Base-by-base conservation (phyloP, 2,329 filamentous ascomycete genomes). In the Calonectria hongkongensis region DNA sequence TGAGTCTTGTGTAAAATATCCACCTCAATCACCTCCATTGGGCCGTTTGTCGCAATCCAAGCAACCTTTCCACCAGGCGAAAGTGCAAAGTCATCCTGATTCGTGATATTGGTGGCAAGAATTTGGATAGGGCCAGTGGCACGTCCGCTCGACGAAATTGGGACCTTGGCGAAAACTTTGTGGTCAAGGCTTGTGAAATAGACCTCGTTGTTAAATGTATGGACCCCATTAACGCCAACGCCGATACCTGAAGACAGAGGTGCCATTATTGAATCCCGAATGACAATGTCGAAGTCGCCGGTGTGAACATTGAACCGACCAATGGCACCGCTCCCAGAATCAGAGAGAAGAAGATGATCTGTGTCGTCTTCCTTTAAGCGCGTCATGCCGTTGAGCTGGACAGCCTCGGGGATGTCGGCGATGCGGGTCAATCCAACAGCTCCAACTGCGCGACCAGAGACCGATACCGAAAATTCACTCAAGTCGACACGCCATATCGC, bases 61-160 rank as follows among this genome's bases (percentile, higher is more conserved):
- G 54, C 54, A 41, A 27, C 5, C 12, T 21, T 60, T 2, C 36
- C 54, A 6, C 21, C 13, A 27, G 33, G 6, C 2, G 54, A 60
- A 27, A 60, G 33, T 0, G 54, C 30, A 25, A 60, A 60, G 18
- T 60, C 54, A n/a, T 60, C 54, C 16, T 60, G 54, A 5, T 41
- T 18, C 0, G 54, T 60, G 21, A 41, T 60, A 21, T 60, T 60
- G n/a, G 54, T 60, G 54, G 36, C 54, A 36, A 60, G 54, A 60
- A 60, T 41, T 16, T 60, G 12, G n/a, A 18, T 25, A 7, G 54
- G 54, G 15, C 54, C 54, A 12, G 54, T 41, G 21, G 54, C 33
- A 41, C 27, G 13, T 10, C 54, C 54, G 7, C 21, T 28, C 3
- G 33, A 16, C 2, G 54, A 41, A 27, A 60, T 60, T 1, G 54